Evolutionary conservation across 208 protist species (phyloP).

Genomic region (Wallacemonas sp.): DNA sequence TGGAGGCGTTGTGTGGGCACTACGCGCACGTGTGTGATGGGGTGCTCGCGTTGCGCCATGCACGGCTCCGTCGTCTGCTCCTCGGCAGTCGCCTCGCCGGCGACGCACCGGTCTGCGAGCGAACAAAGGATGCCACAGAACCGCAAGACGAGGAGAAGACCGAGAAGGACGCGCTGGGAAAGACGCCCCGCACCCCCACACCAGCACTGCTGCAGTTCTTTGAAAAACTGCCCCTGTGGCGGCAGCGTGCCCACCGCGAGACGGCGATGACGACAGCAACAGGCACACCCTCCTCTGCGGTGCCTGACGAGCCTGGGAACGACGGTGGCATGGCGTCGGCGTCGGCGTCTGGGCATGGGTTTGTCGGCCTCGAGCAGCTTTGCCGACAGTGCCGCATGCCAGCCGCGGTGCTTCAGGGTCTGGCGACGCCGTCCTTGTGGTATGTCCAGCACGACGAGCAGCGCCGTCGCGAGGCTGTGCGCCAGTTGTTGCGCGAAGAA

Average conservation of each 20-base stretch:
- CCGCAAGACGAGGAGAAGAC: no score
- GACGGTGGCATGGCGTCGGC: no score
- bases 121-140: no score
- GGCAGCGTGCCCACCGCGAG: neutral
- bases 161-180: neutral
- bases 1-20: constrained; percentile 31
- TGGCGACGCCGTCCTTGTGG: constrained; percentile 35
- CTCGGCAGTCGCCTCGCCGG: neutral
- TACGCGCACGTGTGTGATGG: constrained; percentile 28
- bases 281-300: no score
- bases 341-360: neutral
- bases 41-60: constrained; percentile 20
- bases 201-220: constrained; percentile 11
- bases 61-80: neutral
- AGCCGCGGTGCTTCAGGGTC: neutral
- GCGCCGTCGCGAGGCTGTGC: constrained; percentile 28
- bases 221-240: constrained; percentile 7
- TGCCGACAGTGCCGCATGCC: neutral
- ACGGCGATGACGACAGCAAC: neutral
- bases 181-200: neutral
- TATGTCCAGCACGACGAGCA: constrained; percentile 35
- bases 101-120: no score
- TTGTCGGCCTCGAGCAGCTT: neutral
- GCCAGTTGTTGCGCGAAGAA: constrained; percentile 31
- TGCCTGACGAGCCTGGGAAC: no score